Conservation (phyloP, 78 protist species). For the Tieghemostelium lacteum region DNA sequence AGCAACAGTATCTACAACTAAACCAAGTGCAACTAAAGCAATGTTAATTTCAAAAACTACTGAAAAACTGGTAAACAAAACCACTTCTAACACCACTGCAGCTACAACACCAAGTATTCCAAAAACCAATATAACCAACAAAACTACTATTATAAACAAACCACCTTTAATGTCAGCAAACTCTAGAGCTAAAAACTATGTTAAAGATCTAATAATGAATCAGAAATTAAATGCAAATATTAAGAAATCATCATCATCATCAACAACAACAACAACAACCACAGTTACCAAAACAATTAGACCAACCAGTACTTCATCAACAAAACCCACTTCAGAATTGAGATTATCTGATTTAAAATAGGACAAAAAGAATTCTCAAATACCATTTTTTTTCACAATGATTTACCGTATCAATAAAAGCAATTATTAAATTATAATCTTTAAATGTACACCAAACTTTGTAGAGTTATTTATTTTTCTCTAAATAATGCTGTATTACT, state of each 20-base stretch:
- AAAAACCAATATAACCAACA: background rate
- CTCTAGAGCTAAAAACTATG: background rate
- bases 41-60: background rate
- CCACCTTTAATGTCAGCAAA: background rate
- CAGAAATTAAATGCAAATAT: background rate
- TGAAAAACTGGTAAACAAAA: background rate
- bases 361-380: background rate
- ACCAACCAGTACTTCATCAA: background rate
- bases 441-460: too few relatives aligned
- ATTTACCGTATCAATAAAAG: too few relatives aligned
- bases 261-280: background rate
- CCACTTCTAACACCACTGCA: background rate
- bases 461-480: slow-evolving; percentile 17
- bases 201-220: background rate
- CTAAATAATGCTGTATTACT: slow-evolving; percentile 39
- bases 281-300: background rate
- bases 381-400: too few relatives aligned
- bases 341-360: background rate
- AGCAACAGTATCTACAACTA: background rate
- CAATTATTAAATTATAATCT: too few relatives aligned
- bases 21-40: background rate
- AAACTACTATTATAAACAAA: background rate
- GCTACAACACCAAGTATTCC: background rate
- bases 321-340: background rate
- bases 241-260: background rate